Base-by-base conservation (phyloP, 2,329 filamentous ascomycete genomes). In the Penicillium janthinellum region DNA sequence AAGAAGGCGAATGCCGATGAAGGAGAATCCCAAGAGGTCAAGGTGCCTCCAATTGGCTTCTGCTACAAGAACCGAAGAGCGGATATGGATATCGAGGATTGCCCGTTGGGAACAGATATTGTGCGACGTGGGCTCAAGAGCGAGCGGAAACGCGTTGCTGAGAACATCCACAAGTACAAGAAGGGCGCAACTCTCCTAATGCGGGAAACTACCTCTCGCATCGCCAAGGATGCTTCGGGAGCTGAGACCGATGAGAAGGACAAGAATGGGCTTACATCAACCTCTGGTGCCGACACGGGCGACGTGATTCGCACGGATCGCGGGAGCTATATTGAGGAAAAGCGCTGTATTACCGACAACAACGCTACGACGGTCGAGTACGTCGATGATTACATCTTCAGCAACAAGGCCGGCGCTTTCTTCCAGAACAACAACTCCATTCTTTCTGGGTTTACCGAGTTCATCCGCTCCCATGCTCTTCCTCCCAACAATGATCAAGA, bases 401-500 rank as follows among this genome's bases (percentile, higher is more conserved):
- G 88, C 74, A 98, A 96, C 79, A 91, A 90, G 2, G 95, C 95
- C 11, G 93, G 93, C 60, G 88, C 91, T 54, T 99, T 99, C 81
- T 99, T 99, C 85, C 95, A 99, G 74, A 99, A 99, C 83, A 99
- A 99, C 84, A 98, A 98, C 82, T 96, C 92, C 57, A 98, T 99
- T 77, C 88, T 99, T 25, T 87, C 91, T 34, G 79, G 82, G 15
- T 96, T 98, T 78, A 96, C 92, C 14, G 84, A 87, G 66, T 96
- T 96, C 80, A 91, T 98, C 73, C 90, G 92, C 63, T 83, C 90
- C 39, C 86, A 90, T 75, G 90, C 94, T 70, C 82, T 93, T 1
- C 88, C 87, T 70, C 37, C 68, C 74, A 53, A 68, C 67, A 58
- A 69, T 49, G 65, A 69, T 56, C 53, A 72, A 56, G 70, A 68